A percentile compares a stretch with the other conserved stretches of the same genome.
phyloP scores from a whole-genome alignment of 306 rosid species.

The Lithocarpus polystachyus region DNA sequence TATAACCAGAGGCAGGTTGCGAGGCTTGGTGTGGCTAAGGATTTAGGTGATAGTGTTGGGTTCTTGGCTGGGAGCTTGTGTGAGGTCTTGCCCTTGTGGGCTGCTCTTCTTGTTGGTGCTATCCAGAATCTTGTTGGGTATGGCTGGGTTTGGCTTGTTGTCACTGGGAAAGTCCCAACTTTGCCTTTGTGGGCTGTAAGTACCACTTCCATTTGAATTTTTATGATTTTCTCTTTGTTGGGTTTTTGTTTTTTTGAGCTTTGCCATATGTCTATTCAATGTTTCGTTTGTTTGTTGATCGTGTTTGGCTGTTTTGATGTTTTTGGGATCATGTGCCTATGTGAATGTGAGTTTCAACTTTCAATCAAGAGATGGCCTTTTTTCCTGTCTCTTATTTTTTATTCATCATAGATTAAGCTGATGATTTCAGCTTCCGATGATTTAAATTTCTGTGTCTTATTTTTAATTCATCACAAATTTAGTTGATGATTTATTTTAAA shows the following conservation, averaged over 20 bases:
- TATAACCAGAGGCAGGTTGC: conserved; percentile 79
- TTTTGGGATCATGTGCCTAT: too few relatives aligned
- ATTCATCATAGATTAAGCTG: neutral
- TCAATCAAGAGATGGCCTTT: neutral
- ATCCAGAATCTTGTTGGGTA: conserved; percentile 65
- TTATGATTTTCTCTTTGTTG: neutral
- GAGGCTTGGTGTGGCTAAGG: conserved; percentile 79
- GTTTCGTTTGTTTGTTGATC: neutral
- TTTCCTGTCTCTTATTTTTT: neutral
- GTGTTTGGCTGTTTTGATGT: neutral
- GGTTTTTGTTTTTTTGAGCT: too few relatives aligned
- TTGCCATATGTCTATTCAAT: too few relatives aligned
- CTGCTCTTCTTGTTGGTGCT: conserved; percentile 66
- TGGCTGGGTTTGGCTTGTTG: conserved; percentile 82
- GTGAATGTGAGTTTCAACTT: neutral
- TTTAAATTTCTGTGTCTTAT: neutral
- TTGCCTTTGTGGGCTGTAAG: conserved; percentile 88
- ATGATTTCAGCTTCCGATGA: neutral
- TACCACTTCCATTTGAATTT: neutral
- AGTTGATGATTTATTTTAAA: conserved; percentile 1
- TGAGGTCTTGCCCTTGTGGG: conserved; percentile 81
- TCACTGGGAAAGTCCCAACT: conserved; percentile 49
- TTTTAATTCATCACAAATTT: neutral
- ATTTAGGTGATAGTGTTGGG: conserved; percentile 83
- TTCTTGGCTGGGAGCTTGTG: conserved; percentile 69